These are phyloP conservation scores for Wickerhamomyces rabaulensis DNA, from an alignment of 805 yeast species.

Conservation along the genomic window DNA sequence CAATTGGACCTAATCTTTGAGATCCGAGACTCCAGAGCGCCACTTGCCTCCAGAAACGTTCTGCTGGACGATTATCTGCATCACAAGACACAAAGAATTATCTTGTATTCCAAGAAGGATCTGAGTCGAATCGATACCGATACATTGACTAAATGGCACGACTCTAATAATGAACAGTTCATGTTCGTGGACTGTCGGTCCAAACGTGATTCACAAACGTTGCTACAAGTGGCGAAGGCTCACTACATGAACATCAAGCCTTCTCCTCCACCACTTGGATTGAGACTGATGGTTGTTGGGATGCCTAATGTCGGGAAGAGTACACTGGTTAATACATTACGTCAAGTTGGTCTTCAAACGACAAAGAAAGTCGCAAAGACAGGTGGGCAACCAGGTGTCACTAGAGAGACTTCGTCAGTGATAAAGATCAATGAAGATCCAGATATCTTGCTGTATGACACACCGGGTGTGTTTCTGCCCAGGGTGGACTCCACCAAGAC, in stretches of 20 bases:
- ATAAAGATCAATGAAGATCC: slow-evolving; percentile 60
- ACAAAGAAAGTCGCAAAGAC: slow-evolving; percentile 72
- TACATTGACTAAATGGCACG: slow-evolving; percentile 46
- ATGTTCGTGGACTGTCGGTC: slow-evolving; percentile 56
- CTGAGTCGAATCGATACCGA: slow-evolving; percentile 39
- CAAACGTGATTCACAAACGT: slow-evolving; percentile 39
- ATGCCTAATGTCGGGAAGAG: slow-evolving; percentile 99
- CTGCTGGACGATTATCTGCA: slow-evolving; percentile 65
- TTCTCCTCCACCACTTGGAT: slow-evolving; percentile 73
- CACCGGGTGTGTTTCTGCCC: slow-evolving; percentile 92
- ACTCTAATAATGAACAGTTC: slow-evolving; percentile 33
- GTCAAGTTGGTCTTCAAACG: slow-evolving; percentile 32
- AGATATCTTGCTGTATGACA: slow-evolving; percentile 69
- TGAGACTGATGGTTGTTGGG: slow-evolving; percentile 73
- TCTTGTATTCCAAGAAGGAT: slow-evolving; percentile 77
- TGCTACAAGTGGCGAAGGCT: slow-evolving; percentile 46
- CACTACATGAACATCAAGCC: slow-evolving; percentile 45
- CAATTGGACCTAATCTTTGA: slow-evolving; percentile 81
- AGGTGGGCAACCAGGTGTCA: slow-evolving; percentile 89
- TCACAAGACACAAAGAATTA: slow-evolving; percentile 45
- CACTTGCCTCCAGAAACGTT: slow-evolving; percentile 74
- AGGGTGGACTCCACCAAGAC: slow-evolving; percentile 56
- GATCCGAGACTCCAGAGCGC: slow-evolving; percentile 86
- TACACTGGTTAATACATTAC: slow-evolving; percentile 70
- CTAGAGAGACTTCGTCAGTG: slow-evolving; percentile 70